Base-by-base conservation (phyloP, 192 early-diverging fungal genomes). In the Spizellomyces punctatus region DNA sequence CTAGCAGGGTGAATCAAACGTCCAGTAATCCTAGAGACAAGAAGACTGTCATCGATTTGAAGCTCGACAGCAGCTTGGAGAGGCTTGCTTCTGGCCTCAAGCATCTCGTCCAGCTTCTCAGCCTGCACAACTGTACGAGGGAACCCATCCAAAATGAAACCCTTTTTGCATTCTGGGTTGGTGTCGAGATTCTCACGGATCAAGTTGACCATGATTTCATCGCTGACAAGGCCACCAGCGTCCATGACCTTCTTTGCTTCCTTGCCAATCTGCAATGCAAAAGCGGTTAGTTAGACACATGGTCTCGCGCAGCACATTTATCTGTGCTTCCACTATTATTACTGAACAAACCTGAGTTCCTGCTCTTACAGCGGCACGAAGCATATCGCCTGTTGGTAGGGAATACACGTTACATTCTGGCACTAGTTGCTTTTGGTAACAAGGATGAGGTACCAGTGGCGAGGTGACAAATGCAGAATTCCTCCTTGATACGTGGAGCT, bases 221-320 rank as follows among this genome's bases (percentile, higher is more conserved):
- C 98, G 72, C 89, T 90, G 62, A 99, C 98, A 58, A 99, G 86
- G 61, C 92, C 95, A 67, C 98, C 98, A 19, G 92, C 90, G 74
- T 99, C 98, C 98, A 99, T 99, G 79, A 99, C 89, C 88, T 95
- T 95, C 89, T 99, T 99, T 72, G 98, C 98, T 79, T 94, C 87
- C 78, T 94, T 82, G 66, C 96, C 96, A 70, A 97, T 74, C 82
- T 86, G 66, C n/a, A 16, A 41, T 14, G 6, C 60, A 62, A 62
- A 0, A 62, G 36, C 60, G 10, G 60, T 16, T 14, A 12, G 0
- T 36, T 36, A 36, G 27, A 36, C 3, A 36, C 27, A 36, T 36
- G 14, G 14, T 19, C 52, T 19, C 52, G 52, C 0, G 52, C 52
- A 16, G 52, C 2, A 19, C 3, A n/a, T 54, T 54, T 19, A 19